Evolutionary conservation across 2,329 filamentous ascomycete genomes (phyloP), one percentile per base, ranked within the genome.

Genomic region (Phyllosticta citribraziliensis): DNA sequence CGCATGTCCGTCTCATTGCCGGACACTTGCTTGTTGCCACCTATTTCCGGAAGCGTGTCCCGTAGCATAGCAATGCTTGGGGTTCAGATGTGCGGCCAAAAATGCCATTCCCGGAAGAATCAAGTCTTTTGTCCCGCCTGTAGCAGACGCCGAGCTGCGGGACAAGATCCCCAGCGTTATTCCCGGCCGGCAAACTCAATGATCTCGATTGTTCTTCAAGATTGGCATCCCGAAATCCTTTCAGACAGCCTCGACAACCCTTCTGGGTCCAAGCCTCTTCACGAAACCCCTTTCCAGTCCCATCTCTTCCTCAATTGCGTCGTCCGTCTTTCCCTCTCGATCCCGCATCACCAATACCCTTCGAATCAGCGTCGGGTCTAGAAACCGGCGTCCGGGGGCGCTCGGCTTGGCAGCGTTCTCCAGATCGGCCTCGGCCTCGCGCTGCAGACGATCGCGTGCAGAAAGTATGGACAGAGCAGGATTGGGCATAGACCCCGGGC

Each of bases 381-480:
- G 61, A 62, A 79, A 79, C 63, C 72, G 71, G 65, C 76, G 68
- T 2, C 77, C 78, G 51, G 68, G 64, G 59, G 76, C 74, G 0
- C 74, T 75, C 62, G 69, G 70, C 33, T 73, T 70, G 0, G 77
- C 77, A 3, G 75, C 68, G 58, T 75, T 71, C 19, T 77, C 75
- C 50, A 82, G 69, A 68, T 87, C 84, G 20, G 70, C 68, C 33
- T 85, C 82, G 1, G 81, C 84, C 40, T 78, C 75, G 20, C 77
- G 76, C 24, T 78, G 73, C 52, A 85, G 73, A 30, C 74, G 72
- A 58, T 80, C 73, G 50, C 84, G 75, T 3, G 82, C 78, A 19
- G 78, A 75, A 3, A 86, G 73, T 3, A 82, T 76, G 22, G 78
- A 69, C 5, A 86, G 66, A 0, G 83, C 81, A 1, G 84, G 83